Conservation (phyloP, 1,139 yeast species). For the Meyerozyma sp. region DNA sequence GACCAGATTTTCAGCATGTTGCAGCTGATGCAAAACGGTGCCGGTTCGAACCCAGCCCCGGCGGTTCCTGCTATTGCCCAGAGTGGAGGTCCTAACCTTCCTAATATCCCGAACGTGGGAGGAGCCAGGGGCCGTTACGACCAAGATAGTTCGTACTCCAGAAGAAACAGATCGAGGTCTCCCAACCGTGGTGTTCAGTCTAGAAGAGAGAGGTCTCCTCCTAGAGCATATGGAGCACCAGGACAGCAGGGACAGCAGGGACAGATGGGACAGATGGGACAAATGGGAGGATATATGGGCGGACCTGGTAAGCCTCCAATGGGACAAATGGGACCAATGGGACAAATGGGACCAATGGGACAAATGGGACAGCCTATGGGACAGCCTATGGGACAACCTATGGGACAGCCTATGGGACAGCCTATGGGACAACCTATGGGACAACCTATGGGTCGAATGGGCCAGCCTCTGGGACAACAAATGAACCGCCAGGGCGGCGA, state of each 20-base stretch:
- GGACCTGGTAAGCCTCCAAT: background rate
- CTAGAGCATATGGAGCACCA: constrained; percentile 17
- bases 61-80: constrained; percentile 2
- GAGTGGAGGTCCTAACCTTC: background rate
- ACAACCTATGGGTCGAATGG: background rate
- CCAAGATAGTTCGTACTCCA: constrained; percentile 20
- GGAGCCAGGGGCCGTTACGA: constrained; percentile 26
- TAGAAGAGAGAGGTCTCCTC: constrained; percentile 28
- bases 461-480: background rate
- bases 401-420: too few relatives aligned
- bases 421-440: too few relatives aligned
- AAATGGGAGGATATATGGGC: constrained; percentile 1
- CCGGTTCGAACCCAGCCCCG: constrained; percentile 4
- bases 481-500: background rate
- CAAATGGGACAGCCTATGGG: too few relatives aligned
- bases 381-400: too few relatives aligned
- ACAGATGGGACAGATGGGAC: background rate
- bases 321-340: constrained; percentile 5
- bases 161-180: constrained; percentile 56
- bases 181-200: constrained; percentile 32
- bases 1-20: constrained; percentile 38
- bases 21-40: constrained; percentile 34
- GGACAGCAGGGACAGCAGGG: constrained; percentile 3
- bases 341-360: constrained; percentile 4
- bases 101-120: constrained; percentile 3